phyloP scores from a whole-genome alignment of 345 rosid genomes.

The Kandelia obovata region DNA sequence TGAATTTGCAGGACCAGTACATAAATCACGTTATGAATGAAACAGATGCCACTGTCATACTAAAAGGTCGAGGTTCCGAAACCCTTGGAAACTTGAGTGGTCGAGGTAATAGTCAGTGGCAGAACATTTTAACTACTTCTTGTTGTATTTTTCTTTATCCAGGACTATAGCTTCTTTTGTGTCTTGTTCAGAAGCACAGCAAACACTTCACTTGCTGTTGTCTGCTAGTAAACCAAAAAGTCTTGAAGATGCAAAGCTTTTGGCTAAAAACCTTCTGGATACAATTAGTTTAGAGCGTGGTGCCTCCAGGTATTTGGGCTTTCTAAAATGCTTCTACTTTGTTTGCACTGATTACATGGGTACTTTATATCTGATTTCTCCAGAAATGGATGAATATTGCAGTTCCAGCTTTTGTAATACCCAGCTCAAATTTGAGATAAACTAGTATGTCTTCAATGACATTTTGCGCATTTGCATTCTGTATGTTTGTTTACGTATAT shows the following conservation, averaged over 20 bases:
- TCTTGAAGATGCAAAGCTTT: conserved; percentile 76
- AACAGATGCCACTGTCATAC: conserved; percentile 86
- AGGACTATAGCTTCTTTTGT: conserved; percentile 4
- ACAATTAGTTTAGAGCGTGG: conserved; percentile 77
- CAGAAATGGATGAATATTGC: background rate
- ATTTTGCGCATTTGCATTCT: too few relatives aligned
- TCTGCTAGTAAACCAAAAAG: conserved; percentile 63
- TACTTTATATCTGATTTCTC: background rate
- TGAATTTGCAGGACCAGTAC: conserved; percentile 92
- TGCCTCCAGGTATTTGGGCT: conserved; percentile 58
- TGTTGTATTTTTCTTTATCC: background rate
- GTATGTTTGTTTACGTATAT: too few relatives aligned
- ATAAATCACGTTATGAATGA: conserved; percentile 98
- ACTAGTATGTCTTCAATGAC: too few relatives aligned
- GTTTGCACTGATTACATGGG: background rate
- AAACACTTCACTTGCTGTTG: conserved; percentile 70
- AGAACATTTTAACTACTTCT: conserved; percentile 9
- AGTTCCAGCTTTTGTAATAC: too few relatives aligned
- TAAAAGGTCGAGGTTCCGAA: conserved; percentile 77
- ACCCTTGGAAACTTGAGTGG: too few relatives aligned
- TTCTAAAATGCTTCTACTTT: background rate
- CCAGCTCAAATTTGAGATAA: too few relatives aligned
- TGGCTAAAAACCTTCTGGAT: conserved; percentile 90
- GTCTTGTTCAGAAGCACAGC: conserved; percentile 53
- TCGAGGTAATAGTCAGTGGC: conserved; percentile 29